A percentile compares a stretch with the other conserved stretches of the same genome.
phyloP scores from a whole-genome alignment of 495 filamentous ascomycete genomes.

The Hapsidospora chrysogenum region DNA sequence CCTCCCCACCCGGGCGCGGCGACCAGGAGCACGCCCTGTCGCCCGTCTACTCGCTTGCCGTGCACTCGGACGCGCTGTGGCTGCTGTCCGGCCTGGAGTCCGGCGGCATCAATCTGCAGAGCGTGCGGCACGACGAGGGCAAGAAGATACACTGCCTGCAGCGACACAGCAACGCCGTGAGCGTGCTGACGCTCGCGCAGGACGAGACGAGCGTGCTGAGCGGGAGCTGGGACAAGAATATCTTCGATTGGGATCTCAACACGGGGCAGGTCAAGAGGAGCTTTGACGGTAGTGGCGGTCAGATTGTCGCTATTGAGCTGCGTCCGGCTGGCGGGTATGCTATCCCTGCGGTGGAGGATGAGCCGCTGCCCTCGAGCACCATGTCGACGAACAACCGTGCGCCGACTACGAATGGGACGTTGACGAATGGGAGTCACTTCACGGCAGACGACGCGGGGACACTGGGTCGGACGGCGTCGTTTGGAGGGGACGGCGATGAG shows the following conservation, averaged over 20 bases:
- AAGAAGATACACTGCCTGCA: conserved; percentile 67
- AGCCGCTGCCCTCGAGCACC: background rate
- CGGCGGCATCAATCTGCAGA: conserved; percentile 83
- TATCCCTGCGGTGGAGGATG: conserved; percentile 43
- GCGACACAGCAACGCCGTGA: conserved; percentile 80
- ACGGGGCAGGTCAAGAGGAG: conserved; percentile 59
- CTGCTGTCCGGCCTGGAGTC: conserved; percentile 77
- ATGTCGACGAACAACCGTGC: conserved; percentile 3
- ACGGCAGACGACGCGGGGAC: no score
- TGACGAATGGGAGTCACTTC: conserved; percentile 6
- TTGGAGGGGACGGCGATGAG: conserved; percentile 9
- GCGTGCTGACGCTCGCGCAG: conserved; percentile 61
- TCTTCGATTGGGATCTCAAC: conserved; percentile 92
- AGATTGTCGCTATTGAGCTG: conserved; percentile 78
- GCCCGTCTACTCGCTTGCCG: conserved; percentile 85
- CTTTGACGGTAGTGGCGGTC: conserved; percentile 60
- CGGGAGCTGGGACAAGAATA: conserved; percentile 89
- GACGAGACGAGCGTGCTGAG: conserved; percentile 83
- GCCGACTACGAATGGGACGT: background rate
- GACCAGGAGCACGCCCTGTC: conserved; percentile 44
- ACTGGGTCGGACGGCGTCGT: no score
- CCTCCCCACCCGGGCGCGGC: conserved; percentile 17
- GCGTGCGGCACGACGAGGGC: conserved; percentile 89
- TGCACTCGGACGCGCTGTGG: conserved; percentile 82
- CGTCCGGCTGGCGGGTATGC: conserved; percentile 61